Evolutionary conservation across 768 basidiomycete genomes (phyloP), one percentile per base, ranked within the genome.

Genomic region (Leccinum barrowsii): DNA sequence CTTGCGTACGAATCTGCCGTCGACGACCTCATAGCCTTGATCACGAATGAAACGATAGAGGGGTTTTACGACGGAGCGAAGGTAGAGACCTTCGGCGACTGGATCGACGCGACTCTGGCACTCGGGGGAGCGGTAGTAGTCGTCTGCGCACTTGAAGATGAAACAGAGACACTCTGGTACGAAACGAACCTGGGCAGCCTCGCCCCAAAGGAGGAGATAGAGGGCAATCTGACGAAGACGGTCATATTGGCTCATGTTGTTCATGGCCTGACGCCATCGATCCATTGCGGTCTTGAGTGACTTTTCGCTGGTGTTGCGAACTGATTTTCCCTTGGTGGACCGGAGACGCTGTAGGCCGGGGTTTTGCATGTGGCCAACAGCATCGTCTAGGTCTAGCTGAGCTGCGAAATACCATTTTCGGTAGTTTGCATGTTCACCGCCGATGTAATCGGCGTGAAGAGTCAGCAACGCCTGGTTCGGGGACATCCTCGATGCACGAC

Each of bases 401-500:
- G 96, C 94, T 28, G 96, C 97, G 73, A 98, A 99, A 77, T 99
- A 99, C 97, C 97, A 98, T 77, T 98, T 98, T 60, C 97, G 91
- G 77, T 98, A 98, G 78, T 98, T 98, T 52, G 97, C 93, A 67
- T 98, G 89, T 73, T 96, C 91, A 3, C 97, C 97, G 21, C 97
- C 97, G 66, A 99, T 98, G 74, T 98, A 99, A 73, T 98, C 97
- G 58, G 96, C 97, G 67, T 99, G 97, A 2, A 99, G 82, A 0
- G 95, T 98, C 55, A 97, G 80, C 22, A 98, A 78, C 1, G 97
- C 97, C 70, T 96, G 93, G 70, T 93, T 90, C 10, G 97, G 95
- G 0, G 93, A 87, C 96, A 98, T 98, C 47, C 97, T 85, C 3
- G 95, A 98, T 4, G 96, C 92, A 59, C 97, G 86, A 68, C 93